Conservation (phyloP, 2,329 filamentous ascomycete genomes). For the Phyllosticta citriasiana region DNA sequence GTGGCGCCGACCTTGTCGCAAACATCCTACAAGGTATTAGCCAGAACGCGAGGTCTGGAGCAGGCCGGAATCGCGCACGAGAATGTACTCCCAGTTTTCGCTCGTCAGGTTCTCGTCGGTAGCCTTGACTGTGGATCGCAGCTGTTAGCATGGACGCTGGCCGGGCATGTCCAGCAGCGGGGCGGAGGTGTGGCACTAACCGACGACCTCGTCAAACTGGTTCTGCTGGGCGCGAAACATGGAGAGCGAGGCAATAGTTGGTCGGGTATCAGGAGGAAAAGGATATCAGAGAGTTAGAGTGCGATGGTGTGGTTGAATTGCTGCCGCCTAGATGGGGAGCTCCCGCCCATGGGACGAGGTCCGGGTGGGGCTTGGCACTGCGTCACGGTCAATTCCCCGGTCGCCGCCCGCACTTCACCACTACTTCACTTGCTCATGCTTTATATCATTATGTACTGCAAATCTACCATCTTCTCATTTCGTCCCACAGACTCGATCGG, state of each 20-base stretch:
- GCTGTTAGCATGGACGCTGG: constrained; percentile 3
- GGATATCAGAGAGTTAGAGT: background rate
- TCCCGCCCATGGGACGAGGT: background rate
- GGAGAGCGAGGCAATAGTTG: constrained; percentile 8
- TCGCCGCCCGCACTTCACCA: background rate
- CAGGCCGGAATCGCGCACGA: constrained; percentile 33
- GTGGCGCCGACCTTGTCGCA: constrained; percentile 48
- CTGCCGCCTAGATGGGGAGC: background rate
- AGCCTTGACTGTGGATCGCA: constrained; percentile 54
- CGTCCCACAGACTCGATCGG: background rate
- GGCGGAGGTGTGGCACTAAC: constrained; percentile 34
- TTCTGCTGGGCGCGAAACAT: constrained; percentile 51
- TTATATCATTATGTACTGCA: background rate
- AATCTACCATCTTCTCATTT: background rate
- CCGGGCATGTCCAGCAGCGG: background rate
- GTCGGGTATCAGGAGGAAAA: constrained; percentile 2
- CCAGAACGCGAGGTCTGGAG: constrained; percentile 10
- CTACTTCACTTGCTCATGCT: background rate
- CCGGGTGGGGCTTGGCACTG: background rate
- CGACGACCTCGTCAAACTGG: constrained; percentile 60
- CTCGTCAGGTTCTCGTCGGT: constrained; percentile 97
- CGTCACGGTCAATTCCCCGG: background rate
- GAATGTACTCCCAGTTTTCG: constrained; percentile 62
- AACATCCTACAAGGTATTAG: constrained; percentile 38
- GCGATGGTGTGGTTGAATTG: background rate